phyloP scores from a whole-genome alignment of 306 rosid genomes.

The Benincasa hispida region DNA sequence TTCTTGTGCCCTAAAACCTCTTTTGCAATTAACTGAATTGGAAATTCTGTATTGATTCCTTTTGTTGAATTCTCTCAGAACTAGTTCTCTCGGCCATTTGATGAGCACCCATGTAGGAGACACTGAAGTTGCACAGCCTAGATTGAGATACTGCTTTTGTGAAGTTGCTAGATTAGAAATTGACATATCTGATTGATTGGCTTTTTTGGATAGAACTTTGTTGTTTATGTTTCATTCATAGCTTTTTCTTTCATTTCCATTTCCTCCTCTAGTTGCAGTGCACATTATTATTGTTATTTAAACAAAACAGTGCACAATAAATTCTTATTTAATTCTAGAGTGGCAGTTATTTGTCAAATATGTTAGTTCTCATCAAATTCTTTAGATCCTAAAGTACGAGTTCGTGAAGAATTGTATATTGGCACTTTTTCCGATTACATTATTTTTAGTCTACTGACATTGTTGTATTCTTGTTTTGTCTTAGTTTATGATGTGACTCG shows the following conservation, averaged over 20 bases:
- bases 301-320: too few species aligned
- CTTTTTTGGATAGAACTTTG: background rate
- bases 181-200: background rate
- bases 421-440: background rate
- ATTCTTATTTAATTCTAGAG: too few species aligned
- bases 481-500: slow-evolving; percentile 86
- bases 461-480: background rate
- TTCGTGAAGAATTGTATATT: background rate
- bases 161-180: background rate
- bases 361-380: background rate
- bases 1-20: background rate
- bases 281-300: background rate
- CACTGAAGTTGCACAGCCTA: background rate
- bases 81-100: background rate
- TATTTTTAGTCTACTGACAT: background rate
- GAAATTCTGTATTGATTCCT: background rate
- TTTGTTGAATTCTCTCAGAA: background rate
- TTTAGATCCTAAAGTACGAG: background rate
- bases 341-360: background rate
- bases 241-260: background rate
- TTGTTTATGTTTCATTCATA: background rate
- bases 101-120: background rate
- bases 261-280: background rate
- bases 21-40: background rate
- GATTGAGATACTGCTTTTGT: background rate